phyloP scores from a whole-genome alignment of 2,329 filamentous ascomycete genomes.

The Botrytis fabae region DNA sequence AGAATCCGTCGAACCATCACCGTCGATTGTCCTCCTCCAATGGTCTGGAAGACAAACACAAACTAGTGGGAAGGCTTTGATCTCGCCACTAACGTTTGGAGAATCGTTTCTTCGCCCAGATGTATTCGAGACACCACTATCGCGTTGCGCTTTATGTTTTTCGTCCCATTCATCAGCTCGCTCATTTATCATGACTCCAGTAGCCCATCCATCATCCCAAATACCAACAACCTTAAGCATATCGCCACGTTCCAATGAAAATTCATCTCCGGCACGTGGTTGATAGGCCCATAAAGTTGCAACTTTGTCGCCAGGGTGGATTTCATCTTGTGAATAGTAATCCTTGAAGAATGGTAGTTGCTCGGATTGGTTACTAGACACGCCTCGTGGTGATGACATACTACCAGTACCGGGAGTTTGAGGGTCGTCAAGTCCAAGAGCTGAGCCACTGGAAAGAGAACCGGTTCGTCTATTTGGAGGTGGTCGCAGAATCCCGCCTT shows the following conservation, averaged over 20 bases:
- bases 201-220: constrained; percentile 99
- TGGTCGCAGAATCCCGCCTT: constrained; percentile 57
- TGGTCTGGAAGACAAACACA: constrained; percentile 94
- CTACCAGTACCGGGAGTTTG: constrained; percentile 74
- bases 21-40: constrained; percentile 95
- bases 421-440: constrained; percentile 66
- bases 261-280: constrained; percentile 89
- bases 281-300: constrained; percentile 96
- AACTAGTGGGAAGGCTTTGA: constrained; percentile 96
- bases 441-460: constrained; percentile 85
- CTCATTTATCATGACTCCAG: constrained; percentile 79
- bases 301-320: constrained; percentile 86
- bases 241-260: constrained; percentile 87
- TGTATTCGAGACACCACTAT: constrained; percentile 89
- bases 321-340: constrained; percentile 97
- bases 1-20: constrained; percentile 71
- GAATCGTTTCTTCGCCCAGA: constrained; percentile 63
- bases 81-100: constrained; percentile 73
- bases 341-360: constrained; percentile 97
- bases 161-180: constrained; percentile 87
- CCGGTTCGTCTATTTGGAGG: constrained; percentile 72
- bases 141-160: constrained; percentile 73
- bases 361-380: constrained; percentile 89
- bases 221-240: constrained; percentile 99
- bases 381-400: constrained; percentile 80